Conservation (phyloP, 1,284 basidiomycete species). For the Cystobasidium sp. region DNA sequence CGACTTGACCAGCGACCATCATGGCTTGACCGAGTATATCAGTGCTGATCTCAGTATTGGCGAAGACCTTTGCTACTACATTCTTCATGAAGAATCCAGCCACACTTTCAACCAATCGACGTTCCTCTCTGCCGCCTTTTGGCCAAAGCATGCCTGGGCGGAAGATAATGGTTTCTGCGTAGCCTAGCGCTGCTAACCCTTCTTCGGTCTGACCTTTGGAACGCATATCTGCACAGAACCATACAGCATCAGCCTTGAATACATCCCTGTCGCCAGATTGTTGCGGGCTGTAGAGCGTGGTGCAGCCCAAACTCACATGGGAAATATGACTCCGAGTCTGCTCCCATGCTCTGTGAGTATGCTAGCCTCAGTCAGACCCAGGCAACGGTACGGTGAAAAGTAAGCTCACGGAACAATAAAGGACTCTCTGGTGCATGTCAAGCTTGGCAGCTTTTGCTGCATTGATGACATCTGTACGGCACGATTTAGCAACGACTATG, state of each 20-base stretch:
- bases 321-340: conserved; percentile 62
- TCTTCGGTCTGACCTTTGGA: conserved; percentile 76
- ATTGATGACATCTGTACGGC: conserved; percentile 64
- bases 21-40: conserved; percentile 48
- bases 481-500: not conserved
- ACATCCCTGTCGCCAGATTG: not conserved
- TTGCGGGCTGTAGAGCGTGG: not conserved
- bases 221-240: conserved; percentile 51
- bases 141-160: conserved; percentile 64
- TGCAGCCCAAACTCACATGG: conserved; percentile 57
- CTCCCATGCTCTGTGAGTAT: conserved; percentile 62
- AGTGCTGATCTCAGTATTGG: conserved; percentile 60
- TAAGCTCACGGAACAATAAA: conserved; percentile 68
- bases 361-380: conserved; percentile 59
- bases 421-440: conserved; percentile 64
- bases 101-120: conserved; percentile 60
- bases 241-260: not conserved
- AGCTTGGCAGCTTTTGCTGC: conserved; percentile 69
- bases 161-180: conserved; percentile 70
- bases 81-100: conserved; percentile 58
- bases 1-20: conserved; percentile 35
- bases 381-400: conserved; percentile 58
- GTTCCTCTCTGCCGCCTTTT: conserved; percentile 58
- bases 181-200: conserved; percentile 68
- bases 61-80: conserved; percentile 59